A percentile compares a stretch with the other conserved stretches of the same genome.
Evolutionary conservation across 306 rosid genomes (phyloP).

Genomic region (Cucumis hystrix): DNA sequence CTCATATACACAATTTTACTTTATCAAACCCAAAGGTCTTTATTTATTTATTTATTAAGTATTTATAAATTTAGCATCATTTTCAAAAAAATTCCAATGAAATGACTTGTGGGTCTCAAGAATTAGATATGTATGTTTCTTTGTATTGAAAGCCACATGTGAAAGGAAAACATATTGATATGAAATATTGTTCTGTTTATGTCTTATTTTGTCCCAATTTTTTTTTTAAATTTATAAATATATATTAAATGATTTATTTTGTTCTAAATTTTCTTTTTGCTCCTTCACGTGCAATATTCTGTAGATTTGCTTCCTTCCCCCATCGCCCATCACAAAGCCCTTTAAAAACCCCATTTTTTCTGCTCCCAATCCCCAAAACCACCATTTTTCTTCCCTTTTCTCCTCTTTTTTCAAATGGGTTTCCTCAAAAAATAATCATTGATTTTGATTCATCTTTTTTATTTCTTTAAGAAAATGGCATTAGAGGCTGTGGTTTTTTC

Average conservation of each 20-base stretch:
- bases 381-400: background rate
- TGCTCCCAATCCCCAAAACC: background rate
- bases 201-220: background rate
- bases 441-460: background rate
- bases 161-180: background rate
- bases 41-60: background rate
- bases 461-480: constrained; percentile 39
- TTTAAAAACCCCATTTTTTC: background rate
- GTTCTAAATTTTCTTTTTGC: background rate
- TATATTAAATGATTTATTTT: no score
- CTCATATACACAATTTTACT: background rate
- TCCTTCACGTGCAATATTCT: constrained; percentile 59
- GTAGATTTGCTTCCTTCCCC: constrained; percentile 20
- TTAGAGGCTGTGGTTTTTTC: constrained; percentile 65
- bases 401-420: background rate
- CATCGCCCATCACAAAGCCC: constrained; percentile 26
- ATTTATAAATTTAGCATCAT: background rate
- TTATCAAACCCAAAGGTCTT: background rate
- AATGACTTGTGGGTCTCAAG: constrained; percentile 7
- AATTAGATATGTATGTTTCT: background rate
- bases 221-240: background rate
- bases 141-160: background rate
- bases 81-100: background rate
- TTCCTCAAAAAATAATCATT: background rate
- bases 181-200: constrained; percentile 1